Evolutionary conservation across 495 filamentous ascomycete genomes (phyloP), one percentile per base, ranked within the genome.

Genomic region (Talaromyces stipitatus): DNA sequence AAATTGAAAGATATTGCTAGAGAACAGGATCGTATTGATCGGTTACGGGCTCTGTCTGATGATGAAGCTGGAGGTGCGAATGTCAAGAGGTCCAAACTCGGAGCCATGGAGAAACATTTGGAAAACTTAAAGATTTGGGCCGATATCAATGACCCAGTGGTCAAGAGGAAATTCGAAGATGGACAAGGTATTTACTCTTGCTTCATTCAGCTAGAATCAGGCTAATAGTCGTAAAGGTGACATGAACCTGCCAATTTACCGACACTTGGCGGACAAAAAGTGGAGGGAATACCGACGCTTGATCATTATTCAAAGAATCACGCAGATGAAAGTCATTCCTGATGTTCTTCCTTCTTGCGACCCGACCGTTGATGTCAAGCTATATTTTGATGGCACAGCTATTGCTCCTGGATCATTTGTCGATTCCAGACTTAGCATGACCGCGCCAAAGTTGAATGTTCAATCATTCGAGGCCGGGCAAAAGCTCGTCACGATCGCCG

Each of bases 221-320:
- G 45, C 22, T 48, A 48, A 48, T 12, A 4, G 23, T 30, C 4
- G 11, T 32, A 20, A 50, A 96, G 91, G 89, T 50, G 90, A 97
- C 66, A 92, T 97, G 92, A 86, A 83, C 72, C 94, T 95, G 70
- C 95, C 94, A 33, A 88, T 99, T 68, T 99, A 99, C 77, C 90
- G 92, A 36, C 85, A 87, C 67, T 83, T 97, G 48, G 88, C 92
- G 54, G 81, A 97, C 67, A 75, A 76, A 55, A 89, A 92, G 76
- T 99, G 95, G 95, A 82, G 87, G 58, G 78, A 85, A 60, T 89
- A 91, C 73, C 83, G 85, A 59, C 83, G 82, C 46, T 80, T 78
- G 50, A 74, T 97, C 57, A 78, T 95, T 48, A 79, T 85, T 59
- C 95, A 99, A 74, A 85, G 94, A 63, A 87, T 99, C 64, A 78